Conservation (phyloP, 169 alveolate species). For the Cryptosporidium andersoni region DNA sequence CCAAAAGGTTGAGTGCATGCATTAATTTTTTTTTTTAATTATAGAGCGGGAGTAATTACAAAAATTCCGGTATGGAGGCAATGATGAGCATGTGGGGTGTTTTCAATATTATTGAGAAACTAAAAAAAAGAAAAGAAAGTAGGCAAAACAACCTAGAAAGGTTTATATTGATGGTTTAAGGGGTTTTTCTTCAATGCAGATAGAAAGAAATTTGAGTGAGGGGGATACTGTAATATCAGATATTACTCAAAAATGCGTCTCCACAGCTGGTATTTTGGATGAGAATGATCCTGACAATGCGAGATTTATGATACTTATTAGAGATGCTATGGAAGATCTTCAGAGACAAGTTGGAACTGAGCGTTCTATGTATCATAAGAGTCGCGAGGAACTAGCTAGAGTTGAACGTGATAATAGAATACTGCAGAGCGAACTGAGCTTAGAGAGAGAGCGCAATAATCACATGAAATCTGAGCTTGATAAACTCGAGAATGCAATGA, state of each 20-base stretch:
- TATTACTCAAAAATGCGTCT: not conserved
- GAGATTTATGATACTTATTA: conserved; percentile 50
- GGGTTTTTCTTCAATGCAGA: no score
- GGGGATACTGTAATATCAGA: no score
- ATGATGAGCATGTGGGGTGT: no score
- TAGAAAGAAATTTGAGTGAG: no score
- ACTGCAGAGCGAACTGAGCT: conserved; percentile 38
- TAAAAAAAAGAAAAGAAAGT: no score
- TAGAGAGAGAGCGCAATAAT: conserved; percentile 46
- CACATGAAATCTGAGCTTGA: conserved; percentile 42
- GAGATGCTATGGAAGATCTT: conserved; percentile 70
- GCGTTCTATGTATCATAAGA: conserved; percentile 61
- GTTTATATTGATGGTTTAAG: no score
- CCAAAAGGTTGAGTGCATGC: no score
- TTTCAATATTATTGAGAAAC: no score
- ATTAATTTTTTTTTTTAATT: no score
- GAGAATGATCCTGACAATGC: conserved; percentile 71
- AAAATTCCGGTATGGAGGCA: no score
- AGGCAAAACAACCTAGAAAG: no score
- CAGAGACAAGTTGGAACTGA: conserved; percentile 50
- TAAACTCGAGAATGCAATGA: conserved; percentile 11
- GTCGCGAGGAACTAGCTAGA: conserved; percentile 39
- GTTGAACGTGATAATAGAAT: conserved; percentile 43
- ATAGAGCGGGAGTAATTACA: no score
- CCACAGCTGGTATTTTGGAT: conserved; percentile 53